Evolutionary conservation across 1,139 yeast species (phyloP), one percentile per base, ranked within the genome.

Genomic region (Candida sanyaensis): DNA sequence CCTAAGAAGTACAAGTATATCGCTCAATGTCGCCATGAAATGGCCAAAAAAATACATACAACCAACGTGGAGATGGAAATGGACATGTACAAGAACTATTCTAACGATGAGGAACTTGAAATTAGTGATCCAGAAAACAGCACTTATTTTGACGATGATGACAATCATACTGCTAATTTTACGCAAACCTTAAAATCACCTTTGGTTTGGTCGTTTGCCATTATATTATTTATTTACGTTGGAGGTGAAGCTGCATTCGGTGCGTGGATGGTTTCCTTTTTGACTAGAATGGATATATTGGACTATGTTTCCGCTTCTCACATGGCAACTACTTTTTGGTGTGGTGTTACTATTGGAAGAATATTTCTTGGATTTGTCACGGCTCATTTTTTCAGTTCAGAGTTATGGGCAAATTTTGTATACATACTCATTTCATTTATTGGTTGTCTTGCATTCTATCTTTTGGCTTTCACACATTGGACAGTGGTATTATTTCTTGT

Each of bases 181-280:
- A 44, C 51, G 3, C 70, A 67, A 30, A 65, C 80, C 9, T 43
- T 83, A 13, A 64, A 61, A 34, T 75, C 78, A 43, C 75, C 69
- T 32, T 61, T 75, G 23, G 76, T 84, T 8, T 65, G 79, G 63
- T 57, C 75, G 13, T 77, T 81, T 55, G 70, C 89, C 0, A 31
- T 69, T 0, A 72, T 77, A 44, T 62, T 86, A 40, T 84, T 85
- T 60, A 59, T 81, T 8, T 85, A 85, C 55, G 76, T 84, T 30
- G 92, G 93, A 2, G 81, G 82, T 6, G 91, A 85, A 60, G 77
- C 80, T n/a, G 76, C 86, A 3, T 80, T 86, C 51, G 91, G 89
- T 0, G 71, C 85, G 1, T 86, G 91, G 91, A 57, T 84, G 37
- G 76, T 82, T 53, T 78, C 86, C 17, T 86, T 76, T 56, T 61